These are phyloP conservation scores for Trametes hirsuta DNA, from an alignment of 1,284 basidiomycete species.

Conservation along the genomic window DNA sequence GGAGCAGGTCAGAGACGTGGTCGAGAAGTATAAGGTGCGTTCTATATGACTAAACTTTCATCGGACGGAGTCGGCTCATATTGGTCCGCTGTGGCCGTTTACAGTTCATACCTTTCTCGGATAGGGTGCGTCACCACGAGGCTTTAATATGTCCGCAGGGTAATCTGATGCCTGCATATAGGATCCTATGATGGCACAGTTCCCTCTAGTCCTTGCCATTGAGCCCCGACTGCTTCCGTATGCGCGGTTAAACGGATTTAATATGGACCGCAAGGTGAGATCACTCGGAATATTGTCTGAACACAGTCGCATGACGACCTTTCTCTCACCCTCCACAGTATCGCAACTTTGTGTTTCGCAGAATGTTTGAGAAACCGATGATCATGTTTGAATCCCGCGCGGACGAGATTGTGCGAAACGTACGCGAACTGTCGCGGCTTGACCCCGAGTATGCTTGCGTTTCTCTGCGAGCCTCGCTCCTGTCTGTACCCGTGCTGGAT, in stretches of 20 bases:
- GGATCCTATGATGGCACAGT: constrained; percentile 77
- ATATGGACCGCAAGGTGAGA: constrained; percentile 69
- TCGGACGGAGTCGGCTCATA: constrained; percentile 15
- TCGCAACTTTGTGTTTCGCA: constrained; percentile 79
- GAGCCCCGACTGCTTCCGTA: constrained; percentile 74
- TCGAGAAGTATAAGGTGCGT: constrained; percentile 70
- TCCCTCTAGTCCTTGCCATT: constrained; percentile 72
- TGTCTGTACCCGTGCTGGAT: not conserved
- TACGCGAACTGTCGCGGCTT: constrained; percentile 66
- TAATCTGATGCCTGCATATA: constrained; percentile 32
- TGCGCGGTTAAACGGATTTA: constrained; percentile 71
- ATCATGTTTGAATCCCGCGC: constrained; percentile 51
- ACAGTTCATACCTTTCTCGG: constrained; percentile 76
- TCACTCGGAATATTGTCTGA: constrained; percentile 8
- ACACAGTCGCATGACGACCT: constrained; percentile 8
- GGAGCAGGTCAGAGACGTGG: constrained; percentile 64
- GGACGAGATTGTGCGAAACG: constrained; percentile 68
- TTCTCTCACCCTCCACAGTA: constrained; percentile 48
- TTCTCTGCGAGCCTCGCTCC: constrained; percentile 8
- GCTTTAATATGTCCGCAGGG: not conserved
- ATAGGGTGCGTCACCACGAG: constrained; percentile 49
- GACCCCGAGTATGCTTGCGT: constrained; percentile 57
- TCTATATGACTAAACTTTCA: constrained; percentile 2
- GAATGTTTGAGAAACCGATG: constrained; percentile 73
- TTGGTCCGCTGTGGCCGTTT: not conserved